Conservation (phyloP, 768 basidiomycete genomes). For the Chalciporus chontae region DNA sequence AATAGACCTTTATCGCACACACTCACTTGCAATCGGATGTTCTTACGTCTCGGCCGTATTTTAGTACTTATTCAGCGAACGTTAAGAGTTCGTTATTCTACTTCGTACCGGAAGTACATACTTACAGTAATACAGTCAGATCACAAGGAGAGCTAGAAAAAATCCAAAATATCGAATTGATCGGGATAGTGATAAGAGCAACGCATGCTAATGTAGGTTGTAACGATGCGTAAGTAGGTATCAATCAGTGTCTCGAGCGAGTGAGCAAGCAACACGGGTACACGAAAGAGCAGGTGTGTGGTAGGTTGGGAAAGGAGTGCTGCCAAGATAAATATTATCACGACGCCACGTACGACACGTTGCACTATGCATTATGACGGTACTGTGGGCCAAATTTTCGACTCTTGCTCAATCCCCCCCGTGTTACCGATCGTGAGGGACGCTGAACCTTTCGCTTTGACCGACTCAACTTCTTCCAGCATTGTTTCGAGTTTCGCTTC, state of each 20-base stretch:
- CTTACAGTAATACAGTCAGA: too few species aligned
- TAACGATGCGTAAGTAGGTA: too few species aligned
- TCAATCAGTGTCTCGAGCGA: too few species aligned
- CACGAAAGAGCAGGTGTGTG: too few species aligned
- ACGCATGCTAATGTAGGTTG: too few species aligned
- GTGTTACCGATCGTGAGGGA: not conserved
- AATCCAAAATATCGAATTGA: too few species aligned
- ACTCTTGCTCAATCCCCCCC: not conserved
- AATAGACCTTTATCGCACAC: not conserved
- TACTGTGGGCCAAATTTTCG: not conserved
- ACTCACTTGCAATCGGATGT: not conserved
- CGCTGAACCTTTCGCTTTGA: slow-evolving; percentile 39
- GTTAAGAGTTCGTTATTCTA: too few species aligned
- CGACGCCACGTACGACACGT: not conserved
- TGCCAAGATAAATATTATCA: not conserved
- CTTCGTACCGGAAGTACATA: too few species aligned
- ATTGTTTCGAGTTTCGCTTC: not conserved
- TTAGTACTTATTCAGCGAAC: not conserved
- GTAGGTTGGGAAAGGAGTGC: not conserved
- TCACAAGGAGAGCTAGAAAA: too few species aligned
- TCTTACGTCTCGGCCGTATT: too few species aligned
- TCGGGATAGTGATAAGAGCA: too few species aligned
- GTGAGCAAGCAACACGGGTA: too few species aligned
- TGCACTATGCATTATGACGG: not conserved
- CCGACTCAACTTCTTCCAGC: slow-evolving; percentile 41